These are phyloP conservation scores for Xylaria grammica DNA, from an alignment of 495 filamentous ascomycete genomes.

Conservation along the genomic window DNA sequence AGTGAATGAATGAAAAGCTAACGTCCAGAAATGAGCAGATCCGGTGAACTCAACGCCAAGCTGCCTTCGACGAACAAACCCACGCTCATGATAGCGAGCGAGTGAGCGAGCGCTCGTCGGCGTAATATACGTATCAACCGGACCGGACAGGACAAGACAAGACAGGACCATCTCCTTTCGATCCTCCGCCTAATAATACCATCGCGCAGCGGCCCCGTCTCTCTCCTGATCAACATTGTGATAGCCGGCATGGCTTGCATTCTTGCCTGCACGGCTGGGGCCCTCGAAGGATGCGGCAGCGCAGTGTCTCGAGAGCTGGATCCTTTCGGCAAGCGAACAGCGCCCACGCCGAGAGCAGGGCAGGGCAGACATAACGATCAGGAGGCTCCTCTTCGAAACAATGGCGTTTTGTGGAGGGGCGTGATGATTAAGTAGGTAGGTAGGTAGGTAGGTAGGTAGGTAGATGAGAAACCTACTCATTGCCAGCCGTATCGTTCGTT, in stretches of 20 bases:
- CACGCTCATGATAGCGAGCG: not conserved
- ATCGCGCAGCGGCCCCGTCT: not conserved
- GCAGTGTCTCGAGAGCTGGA: slow-evolving; percentile 13
- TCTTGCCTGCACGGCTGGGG: not conserved
- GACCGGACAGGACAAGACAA: too few species aligned
- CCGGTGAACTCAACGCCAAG: too few species aligned
- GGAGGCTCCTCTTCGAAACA: not conserved
- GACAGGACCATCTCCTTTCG: too few species aligned
- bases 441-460: too few species aligned
- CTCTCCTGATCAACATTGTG: not conserved
- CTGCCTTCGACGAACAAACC: too few species aligned
- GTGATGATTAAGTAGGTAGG: not conserved
- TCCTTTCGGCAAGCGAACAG: slow-evolving; percentile 10
- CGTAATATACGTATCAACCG: not conserved
- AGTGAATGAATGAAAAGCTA: too few species aligned
- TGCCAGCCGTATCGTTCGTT: too few species aligned
- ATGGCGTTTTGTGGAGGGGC: not conserved
- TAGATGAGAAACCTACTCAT: too few species aligned
- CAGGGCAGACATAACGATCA: not conserved
- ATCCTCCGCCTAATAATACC: not conserved
- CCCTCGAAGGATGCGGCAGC: slow-evolving; percentile 8
- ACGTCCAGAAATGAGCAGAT: too few species aligned
- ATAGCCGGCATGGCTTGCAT: not conserved
- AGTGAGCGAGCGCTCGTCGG: not conserved
- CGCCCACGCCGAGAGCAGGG: not conserved